Evolutionary conservation across 2,329 filamentous ascomycete species (phyloP).

Genomic region (Decorospora gaudefroyi): DNA sequence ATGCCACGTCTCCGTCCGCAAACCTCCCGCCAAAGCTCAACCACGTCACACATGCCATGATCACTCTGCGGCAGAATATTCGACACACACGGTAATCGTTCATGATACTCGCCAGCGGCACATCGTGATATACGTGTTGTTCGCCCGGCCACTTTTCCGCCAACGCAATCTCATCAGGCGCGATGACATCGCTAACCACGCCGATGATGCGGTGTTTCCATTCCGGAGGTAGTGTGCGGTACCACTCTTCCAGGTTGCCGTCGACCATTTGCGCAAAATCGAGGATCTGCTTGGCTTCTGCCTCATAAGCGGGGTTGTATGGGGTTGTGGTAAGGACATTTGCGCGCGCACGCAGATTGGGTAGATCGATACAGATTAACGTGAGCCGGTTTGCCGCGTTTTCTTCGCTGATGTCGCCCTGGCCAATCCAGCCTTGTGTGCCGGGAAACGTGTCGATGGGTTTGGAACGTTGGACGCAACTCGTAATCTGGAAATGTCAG

Average conservation of each 20-base stretch:
- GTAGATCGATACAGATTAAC: constrained; percentile 48
- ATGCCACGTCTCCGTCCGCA: constrained; percentile 17
- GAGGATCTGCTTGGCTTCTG: constrained; percentile 43
- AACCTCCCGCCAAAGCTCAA: constrained; percentile 21
- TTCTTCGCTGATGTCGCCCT: constrained; percentile 38
- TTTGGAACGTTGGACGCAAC: constrained; percentile 47
- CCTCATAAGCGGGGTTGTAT: constrained; percentile 23
- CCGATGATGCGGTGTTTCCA: constrained; percentile 45
- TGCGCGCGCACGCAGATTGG: constrained; percentile 44
- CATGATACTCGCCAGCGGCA: constrained; percentile 47
- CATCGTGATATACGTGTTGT: constrained; percentile 48
- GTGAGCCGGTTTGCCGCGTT: constrained; percentile 50
- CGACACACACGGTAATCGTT: constrained; percentile 51
- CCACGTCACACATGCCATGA: constrained; percentile 45
- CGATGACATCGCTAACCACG: constrained; percentile 31
- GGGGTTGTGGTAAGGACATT: constrained; percentile 35
- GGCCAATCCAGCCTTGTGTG: constrained; percentile 41
- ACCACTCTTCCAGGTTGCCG: constrained; percentile 46
- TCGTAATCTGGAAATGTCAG: constrained; percentile 50
- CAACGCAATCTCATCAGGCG: constrained; percentile 32
- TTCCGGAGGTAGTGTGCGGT: constrained; percentile 39
- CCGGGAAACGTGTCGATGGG: constrained; percentile 48
- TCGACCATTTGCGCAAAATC: constrained; percentile 46
- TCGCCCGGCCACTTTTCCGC: constrained; percentile 47
- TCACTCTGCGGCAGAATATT: constrained; percentile 48